Percentiles rank a stretch among this genome's conserved stretches.
Conservation (phyloP, 176 grass and related monocot genomes). For the Urochloa ruziziensis region DNA sequence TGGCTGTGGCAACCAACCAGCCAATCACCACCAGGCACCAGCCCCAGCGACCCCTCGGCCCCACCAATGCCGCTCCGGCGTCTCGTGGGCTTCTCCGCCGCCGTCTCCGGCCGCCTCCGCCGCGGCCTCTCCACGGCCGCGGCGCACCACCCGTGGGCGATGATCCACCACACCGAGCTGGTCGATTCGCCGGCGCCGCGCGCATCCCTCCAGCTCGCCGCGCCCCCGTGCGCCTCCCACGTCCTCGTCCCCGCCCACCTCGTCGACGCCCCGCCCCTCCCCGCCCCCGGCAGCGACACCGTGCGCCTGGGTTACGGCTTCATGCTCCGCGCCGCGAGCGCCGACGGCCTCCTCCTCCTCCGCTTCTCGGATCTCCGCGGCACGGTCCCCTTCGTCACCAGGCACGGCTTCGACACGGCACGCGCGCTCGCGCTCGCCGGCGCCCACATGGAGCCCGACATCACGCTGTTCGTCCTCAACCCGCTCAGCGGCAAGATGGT, state of each 20-base stretch:
- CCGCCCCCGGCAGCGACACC: no score
- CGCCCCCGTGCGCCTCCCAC: no score
- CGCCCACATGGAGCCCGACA: background rate
- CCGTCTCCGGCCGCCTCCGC: no score
- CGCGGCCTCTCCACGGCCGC: no score
- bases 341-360: no score
- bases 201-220: no score
- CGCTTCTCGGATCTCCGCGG: background rate
- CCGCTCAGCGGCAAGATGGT: constrained; percentile 24
- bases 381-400: background rate
- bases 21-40: background rate
- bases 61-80: background rate
- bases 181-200: no score
- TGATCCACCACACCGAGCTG: no score
- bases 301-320: background rate
- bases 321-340: background rate
- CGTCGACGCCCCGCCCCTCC: no score
- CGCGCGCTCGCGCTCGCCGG: background rate
- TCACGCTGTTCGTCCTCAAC: constrained; percentile 26
- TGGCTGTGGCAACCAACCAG: no score
- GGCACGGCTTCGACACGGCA: background rate
- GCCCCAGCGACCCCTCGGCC: background rate
- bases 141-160: no score
- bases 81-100: background rate
- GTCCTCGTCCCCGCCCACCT: no score